Base-by-base conservation (phyloP, 805 yeast genomes). In the Nakazawaea wickerhamii region DNA sequence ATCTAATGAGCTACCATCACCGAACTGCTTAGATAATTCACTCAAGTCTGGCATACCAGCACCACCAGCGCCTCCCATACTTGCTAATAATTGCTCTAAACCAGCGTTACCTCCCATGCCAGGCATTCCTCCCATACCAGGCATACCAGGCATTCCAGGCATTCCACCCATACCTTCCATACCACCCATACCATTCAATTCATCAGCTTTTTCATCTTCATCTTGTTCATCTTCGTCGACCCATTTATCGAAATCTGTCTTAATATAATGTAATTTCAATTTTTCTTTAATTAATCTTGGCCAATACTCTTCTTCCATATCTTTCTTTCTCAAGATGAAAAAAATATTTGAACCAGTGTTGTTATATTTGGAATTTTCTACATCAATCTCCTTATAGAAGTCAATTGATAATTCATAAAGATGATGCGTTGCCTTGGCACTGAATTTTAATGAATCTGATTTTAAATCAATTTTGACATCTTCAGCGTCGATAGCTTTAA, bases 151-250 rank as follows among this genome's bases (percentile, higher is more conserved):
- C 55, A 55, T 52, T 45, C 61, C 70, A 17, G 57, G 61, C 48
- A 58, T 48, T 25, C 63, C 69, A 19, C 61, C 62, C 52, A 55
- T 51, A 9, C 59, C 65, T 36, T 53, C 51, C 42, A 56, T 48
- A 22, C 67, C 70, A 4, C 55, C 54, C 27, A 48, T 41, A 28
- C 52, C 55, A 39, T 50, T 50, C 38, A 55, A 47, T 40, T 61
- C 67, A 33, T 61, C 69, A 19, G 65, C 73, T 32, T 71, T 82
- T 9, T 68, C 71, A 40, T 63, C 69, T 45, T 80, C 90, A 31
- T 87, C 89, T 66, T 91, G 99, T 66, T 91, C 99, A 59, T 91
- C 99, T 69, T 91, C 98, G 59, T 91, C 99, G 31, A 86, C 95
- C 99, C 99, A 91, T 64, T 82, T 86, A 68, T 90, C 96, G 59